phyloP scores from a whole-genome alignment of 148 eudicot species.

The Beta vulgaris region DNA sequence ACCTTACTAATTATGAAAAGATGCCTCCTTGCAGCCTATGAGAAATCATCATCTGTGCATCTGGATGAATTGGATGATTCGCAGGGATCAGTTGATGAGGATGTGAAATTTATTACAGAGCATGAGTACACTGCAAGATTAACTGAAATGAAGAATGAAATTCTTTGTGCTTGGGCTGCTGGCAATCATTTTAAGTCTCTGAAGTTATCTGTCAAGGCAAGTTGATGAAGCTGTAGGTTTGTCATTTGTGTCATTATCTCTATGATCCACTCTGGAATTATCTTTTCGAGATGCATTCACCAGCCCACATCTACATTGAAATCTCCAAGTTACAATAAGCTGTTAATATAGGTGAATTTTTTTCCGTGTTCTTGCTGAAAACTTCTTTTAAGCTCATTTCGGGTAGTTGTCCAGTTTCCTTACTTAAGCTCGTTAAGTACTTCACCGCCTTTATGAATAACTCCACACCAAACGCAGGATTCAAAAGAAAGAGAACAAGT shows the following conservation, averaged over 20 bases:
- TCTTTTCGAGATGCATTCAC: neutral
- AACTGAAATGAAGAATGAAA: constrained; percentile 56
- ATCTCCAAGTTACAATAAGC: neutral
- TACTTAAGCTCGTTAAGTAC: neutral
- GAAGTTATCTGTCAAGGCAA: constrained; percentile 66
- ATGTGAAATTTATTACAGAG: constrained; percentile 45
- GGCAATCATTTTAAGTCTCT: constrained; percentile 65
- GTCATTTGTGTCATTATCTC: neutral
- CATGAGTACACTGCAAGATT: constrained; percentile 54
- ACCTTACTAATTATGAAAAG: constrained; percentile 10
- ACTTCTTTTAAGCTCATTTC: neutral
- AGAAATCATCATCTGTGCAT: constrained; percentile 42
- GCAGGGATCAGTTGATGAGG: constrained; percentile 40
- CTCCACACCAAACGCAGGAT: too few relatives aligned
- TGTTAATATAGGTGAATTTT: neutral
- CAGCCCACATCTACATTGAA: neutral
- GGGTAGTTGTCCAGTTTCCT: neutral
- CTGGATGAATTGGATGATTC: constrained; percentile 60
- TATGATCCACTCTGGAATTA: neutral
- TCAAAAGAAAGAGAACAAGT: too few relatives aligned
- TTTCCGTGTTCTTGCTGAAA: neutral
- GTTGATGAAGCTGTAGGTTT: constrained; percentile 12
- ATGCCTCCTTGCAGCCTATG: constrained; percentile 37
- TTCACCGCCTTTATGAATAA: too few relatives aligned
- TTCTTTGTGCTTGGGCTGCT: constrained; percentile 53